Evolutionary conservation across 2,329 filamentous ascomycete species (phyloP).

Genomic region (Purpureocillium takamizusanense): DNA sequence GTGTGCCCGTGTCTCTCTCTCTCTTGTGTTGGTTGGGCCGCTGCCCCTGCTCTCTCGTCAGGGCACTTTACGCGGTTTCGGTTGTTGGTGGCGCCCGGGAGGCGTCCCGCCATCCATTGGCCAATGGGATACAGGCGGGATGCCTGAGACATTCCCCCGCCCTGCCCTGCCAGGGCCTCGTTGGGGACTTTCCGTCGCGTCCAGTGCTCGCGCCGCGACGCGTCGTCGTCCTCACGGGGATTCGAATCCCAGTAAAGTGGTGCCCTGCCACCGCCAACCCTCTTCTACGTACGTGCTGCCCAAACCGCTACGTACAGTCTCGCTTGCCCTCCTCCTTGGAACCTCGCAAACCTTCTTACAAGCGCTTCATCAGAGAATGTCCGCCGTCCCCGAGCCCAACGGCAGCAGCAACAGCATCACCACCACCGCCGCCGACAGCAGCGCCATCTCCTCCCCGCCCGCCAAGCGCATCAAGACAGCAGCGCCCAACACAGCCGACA

Average conservation of each 20-base stretch:
- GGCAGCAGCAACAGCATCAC: constrained; percentile 42
- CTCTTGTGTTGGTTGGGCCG: too few relatives aligned
- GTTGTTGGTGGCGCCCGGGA: not conserved
- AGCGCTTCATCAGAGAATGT: constrained; percentile 8
- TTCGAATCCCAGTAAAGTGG: too few relatives aligned
- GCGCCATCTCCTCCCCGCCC: constrained; percentile 52
- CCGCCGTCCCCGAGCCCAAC: constrained; percentile 22
- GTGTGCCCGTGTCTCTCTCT: too few relatives aligned
- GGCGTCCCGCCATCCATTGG: not conserved
- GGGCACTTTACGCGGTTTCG: not conserved
- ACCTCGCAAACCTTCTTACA: not conserved
- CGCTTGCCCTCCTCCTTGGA: constrained; percentile 1
- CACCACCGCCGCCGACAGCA: constrained; percentile 59
- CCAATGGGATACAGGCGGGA: too few relatives aligned
- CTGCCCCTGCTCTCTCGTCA: not conserved
- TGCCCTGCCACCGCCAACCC: too few relatives aligned
- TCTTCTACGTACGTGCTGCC: too few relatives aligned
- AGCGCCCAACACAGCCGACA: constrained; percentile 24
- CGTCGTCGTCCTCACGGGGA: too few relatives aligned
- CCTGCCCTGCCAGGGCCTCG: too few relatives aligned
- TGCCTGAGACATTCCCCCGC: too few relatives aligned
- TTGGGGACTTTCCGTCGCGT: too few relatives aligned
- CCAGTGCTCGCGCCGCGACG: too few relatives aligned
- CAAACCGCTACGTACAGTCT: too few relatives aligned
- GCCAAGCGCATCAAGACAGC: constrained; percentile 69